phyloP scores from a whole-genome alignment of 164 flowering plant genomes.

The Magnolia officinalis region DNA sequence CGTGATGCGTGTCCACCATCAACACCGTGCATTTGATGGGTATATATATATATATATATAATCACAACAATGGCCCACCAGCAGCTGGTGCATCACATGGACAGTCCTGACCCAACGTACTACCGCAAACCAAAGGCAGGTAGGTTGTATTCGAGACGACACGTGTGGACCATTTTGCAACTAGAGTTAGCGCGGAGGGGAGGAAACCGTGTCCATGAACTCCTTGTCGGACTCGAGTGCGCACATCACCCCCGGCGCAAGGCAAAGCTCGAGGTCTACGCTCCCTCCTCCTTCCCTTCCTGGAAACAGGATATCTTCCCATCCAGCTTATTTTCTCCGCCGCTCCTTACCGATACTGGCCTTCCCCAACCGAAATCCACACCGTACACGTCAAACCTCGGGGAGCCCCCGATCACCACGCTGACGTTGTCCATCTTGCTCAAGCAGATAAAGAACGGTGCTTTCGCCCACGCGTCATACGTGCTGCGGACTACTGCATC shows the following conservation, averaged over 20 bases:
- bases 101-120: too few relatives aligned
- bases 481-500: neutral
- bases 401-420: slow-evolving; percentile 8
- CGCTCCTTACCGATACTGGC: slow-evolving; percentile 37
- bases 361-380: slow-evolving; percentile 12
- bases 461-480: neutral
- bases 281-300: slow-evolving; percentile 51
- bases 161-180: too few relatives aligned
- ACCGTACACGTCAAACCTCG: slow-evolving; percentile 6
- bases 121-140: too few relatives aligned
- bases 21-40: too few relatives aligned
- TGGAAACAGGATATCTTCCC: slow-evolving; percentile 71
- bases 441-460: neutral
- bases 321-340: slow-evolving; percentile 59
- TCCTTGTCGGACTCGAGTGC: slow-evolving; percentile 40
- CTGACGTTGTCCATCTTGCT: neutral
- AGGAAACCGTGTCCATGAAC: slow-evolving; percentile 42
- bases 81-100: too few relatives aligned
- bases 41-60: too few relatives aligned
- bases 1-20: too few relatives aligned
- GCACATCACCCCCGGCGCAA: slow-evolving; percentile 72
- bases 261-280: slow-evolving; percentile 66
- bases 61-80: too few relatives aligned
- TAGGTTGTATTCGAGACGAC: too few relatives aligned
- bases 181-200: neutral